Percentiles rank a stretch among this genome's conserved stretches.
phyloP scores from a whole-genome alignment of 768 basidiomycete species.

The Lepiota venenata region DNA sequence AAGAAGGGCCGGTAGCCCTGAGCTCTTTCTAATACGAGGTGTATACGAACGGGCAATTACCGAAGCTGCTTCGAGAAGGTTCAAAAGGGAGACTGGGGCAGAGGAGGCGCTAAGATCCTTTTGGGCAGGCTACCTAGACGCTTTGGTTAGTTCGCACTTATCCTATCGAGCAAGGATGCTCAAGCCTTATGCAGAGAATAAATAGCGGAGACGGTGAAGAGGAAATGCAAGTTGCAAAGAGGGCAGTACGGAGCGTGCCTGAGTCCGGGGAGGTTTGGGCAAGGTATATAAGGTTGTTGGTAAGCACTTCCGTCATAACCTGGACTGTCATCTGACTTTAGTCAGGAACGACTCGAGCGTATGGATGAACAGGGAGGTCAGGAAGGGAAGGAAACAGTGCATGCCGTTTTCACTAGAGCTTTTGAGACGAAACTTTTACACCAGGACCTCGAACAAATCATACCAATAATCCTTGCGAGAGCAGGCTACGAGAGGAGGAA shows the following conservation, averaged over 20 bases:
- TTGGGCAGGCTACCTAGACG: conserved; percentile 75
- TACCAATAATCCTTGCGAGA: conserved; percentile 61
- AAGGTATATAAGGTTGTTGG: conserved; percentile 69
- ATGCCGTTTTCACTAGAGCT: conserved; percentile 60
- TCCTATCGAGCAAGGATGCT: neutral
- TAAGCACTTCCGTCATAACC: conserved; percentile 23
- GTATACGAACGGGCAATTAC: conserved; percentile 76
- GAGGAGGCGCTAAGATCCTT: conserved; percentile 60
- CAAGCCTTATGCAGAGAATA: conserved; percentile 34
- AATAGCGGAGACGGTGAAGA: conserved; percentile 38
- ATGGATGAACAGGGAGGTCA: conserved; percentile 34
- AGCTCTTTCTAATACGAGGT: conserved; percentile 49
- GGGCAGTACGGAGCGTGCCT: conserved; percentile 73
- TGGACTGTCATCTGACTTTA: neutral
- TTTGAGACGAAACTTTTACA: conserved; percentile 52
- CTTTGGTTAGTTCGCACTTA: conserved; percentile 44
- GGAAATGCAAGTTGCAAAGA: conserved; percentile 40
- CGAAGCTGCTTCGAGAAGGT: conserved; percentile 61
- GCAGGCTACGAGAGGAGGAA: conserved; percentile 61
- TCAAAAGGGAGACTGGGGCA: conserved; percentile 48
- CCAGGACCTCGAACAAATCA: conserved; percentile 59
- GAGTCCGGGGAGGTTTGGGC: conserved; percentile 78
- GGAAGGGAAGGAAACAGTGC: conserved; percentile 26
- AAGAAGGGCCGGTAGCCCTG: conserved; percentile 55
- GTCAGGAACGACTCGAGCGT: conserved; percentile 2